These are phyloP conservation scores for Candolleomyces eurysporus DNA, from an alignment of 768 basidiomycete genomes.

Conservation along the genomic window DNA sequence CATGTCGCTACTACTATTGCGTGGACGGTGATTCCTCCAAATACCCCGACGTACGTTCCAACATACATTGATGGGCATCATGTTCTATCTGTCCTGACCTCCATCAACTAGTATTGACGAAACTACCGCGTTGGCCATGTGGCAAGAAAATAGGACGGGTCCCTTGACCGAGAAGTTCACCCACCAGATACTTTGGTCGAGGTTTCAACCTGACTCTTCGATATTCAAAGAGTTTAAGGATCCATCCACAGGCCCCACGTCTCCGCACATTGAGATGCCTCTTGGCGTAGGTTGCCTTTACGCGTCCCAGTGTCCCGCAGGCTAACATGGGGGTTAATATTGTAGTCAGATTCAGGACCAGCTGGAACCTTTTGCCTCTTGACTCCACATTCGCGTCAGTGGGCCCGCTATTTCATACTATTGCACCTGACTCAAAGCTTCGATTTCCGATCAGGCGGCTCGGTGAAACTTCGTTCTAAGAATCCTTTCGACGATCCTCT, in stretches of 20 bases:
- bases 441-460: conserved; percentile 5
- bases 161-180: not conserved
- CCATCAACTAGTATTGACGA: not conserved
- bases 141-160: conserved; percentile 9
- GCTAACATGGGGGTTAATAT: not conserved
- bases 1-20: conserved; percentile 1
- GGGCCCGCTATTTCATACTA: not conserved
- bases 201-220: conserved; percentile 3
- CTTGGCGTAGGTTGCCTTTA: conserved; percentile 14
- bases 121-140: not conserved
- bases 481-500: conserved; percentile 8
- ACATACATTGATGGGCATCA: not conserved
- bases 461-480: not conserved
- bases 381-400: not conserved
- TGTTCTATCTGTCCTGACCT: not conserved
- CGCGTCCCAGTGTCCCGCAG: no score
- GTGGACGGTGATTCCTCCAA: not conserved
- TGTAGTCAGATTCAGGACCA: not conserved
- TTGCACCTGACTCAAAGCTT: not conserved
- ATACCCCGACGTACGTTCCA: not conserved
- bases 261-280: conserved; percentile 10
- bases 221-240: conserved; percentile 7
- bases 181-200: conserved; percentile 8
- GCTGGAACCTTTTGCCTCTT: not conserved
- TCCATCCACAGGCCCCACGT: conserved; percentile 9